Percentiles rank a stretch among this genome's conserved stretches.
phyloP scores from a whole-genome alignment of 208 protist species.

The Leishmania aethiopica region DNA sequence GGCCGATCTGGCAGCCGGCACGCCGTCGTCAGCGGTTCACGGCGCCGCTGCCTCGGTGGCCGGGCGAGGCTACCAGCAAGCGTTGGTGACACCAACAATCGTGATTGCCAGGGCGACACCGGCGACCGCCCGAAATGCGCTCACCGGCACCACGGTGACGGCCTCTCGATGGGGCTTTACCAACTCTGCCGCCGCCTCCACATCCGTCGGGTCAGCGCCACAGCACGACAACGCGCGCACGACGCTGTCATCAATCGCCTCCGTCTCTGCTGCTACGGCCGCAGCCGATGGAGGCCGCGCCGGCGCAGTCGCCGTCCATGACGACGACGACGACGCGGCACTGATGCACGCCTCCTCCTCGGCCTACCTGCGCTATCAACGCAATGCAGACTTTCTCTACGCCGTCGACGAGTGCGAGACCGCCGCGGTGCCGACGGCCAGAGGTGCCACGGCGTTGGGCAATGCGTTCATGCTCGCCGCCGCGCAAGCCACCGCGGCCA shows the following conservation, averaged over 20 bases:
- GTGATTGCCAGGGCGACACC: not conserved
- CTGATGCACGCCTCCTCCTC: conserved; percentile 1
- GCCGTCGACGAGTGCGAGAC: conserved; percentile 12
- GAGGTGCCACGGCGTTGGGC: not conserved
- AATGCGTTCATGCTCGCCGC: not conserved
- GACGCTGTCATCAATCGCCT: not conserved
- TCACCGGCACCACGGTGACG: not conserved
- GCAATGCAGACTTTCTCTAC: conserved; percentile 25
- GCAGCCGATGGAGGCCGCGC: not conserved
- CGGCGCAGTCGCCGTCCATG: not conserved
- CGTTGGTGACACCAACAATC: not conserved
- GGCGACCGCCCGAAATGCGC: not conserved
- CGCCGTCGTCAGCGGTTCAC: not conserved
- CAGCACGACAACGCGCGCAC: not conserved
- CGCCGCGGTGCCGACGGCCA: not conserved
- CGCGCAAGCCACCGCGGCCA: not conserved
- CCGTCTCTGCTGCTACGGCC: not conserved
- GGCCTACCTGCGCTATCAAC: conserved; percentile 16
- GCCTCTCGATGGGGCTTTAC: not conserved
- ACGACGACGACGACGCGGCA: not conserved
- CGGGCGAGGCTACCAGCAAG: not conserved
- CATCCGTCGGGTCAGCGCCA: not conserved
- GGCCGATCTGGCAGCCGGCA: not conserved
- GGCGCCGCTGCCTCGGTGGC: not conserved
- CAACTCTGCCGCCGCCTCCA: not conserved